Conservation (phyloP, 257 asterid species). For the Solanum medicagineum region DNA sequence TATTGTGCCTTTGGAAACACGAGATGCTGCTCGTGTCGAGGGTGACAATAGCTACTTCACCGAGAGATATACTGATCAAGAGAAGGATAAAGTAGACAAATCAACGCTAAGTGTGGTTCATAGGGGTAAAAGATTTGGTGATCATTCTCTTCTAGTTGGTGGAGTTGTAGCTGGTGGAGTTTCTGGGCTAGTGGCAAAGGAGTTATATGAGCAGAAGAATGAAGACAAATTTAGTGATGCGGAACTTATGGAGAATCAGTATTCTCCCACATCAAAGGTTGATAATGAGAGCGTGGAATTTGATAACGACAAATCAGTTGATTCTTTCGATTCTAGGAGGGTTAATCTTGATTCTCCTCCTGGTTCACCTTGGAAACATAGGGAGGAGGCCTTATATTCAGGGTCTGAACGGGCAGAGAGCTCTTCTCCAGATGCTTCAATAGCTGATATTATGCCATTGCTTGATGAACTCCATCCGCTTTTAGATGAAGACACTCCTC, state of each 20-base stretch:
- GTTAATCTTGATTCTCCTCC: conserved; percentile 23
- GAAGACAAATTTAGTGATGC: conserved; percentile 8
- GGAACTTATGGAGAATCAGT: conserved; percentile 11
- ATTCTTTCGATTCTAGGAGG: background rate
- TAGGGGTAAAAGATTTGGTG: conserved; percentile 20
- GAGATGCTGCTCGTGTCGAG: conserved; percentile 24
- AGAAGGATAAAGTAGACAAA: conserved; percentile 12
- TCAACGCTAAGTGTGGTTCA: conserved; percentile 8
- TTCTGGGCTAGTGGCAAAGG: conserved; percentile 7
- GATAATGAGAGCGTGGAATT: background rate
- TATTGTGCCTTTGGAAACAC: conserved; percentile 19
- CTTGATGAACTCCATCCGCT: conserved; percentile 89
- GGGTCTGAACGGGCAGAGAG: conserved; percentile 75
- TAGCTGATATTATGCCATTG: conserved; percentile 87
- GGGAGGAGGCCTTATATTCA: conserved; percentile 12
- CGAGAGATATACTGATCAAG: conserved; percentile 30
- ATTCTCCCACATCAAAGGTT: background rate
- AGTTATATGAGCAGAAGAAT: background rate
- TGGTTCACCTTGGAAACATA: conserved; percentile 26
- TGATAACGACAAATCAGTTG: background rate
- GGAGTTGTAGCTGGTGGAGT: conserved; percentile 28
- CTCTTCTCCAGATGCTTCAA: conserved; percentile 78
- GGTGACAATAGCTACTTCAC: conserved; percentile 12
- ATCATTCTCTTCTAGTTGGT: conserved; percentile 19
- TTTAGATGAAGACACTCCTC: conserved; percentile 49